Conservation (phyloP, 1,284 basidiomycete species). For the Coniferiporia sulphurascens region DNA sequence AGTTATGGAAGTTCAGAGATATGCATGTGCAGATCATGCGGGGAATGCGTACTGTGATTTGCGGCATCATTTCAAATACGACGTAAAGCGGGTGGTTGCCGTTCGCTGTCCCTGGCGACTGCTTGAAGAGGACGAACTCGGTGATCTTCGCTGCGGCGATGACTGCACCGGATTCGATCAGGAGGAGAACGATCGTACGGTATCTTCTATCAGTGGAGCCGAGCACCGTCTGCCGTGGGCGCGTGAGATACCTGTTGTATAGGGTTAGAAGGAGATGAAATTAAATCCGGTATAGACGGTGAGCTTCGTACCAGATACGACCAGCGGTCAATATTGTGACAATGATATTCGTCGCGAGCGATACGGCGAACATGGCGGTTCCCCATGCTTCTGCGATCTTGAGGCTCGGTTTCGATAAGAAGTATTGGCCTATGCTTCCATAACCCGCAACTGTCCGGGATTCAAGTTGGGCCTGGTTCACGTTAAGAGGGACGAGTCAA, state of each 20-base stretch:
- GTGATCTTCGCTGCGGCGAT: slow-evolving; percentile 3
- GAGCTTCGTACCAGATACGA: background rate
- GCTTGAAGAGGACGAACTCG: slow-evolving; percentile 6
- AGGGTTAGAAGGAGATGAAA: too few species aligned
- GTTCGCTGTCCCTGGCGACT: background rate
- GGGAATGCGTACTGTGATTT: background rate
- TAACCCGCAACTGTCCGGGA: slow-evolving; percentile 1
- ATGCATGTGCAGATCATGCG: background rate
- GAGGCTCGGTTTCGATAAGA: slow-evolving; percentile 1
- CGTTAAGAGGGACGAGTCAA: background rate
- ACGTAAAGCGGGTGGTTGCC: slow-evolving; percentile 4
- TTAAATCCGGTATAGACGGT: too few species aligned
- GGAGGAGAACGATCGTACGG: slow-evolving; percentile 2
- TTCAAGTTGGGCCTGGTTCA: background rate
- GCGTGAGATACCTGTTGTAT: background rate
- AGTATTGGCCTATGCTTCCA: slow-evolving; percentile 3
- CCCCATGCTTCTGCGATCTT: background rate
- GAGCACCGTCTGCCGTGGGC: background rate
- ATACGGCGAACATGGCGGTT: slow-evolving; percentile 1
- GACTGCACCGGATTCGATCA: slow-evolving; percentile 3
- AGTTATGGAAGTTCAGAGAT: background rate
- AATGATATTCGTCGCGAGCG: slow-evolving; percentile 4
- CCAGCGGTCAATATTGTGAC: slow-evolving; percentile 4
- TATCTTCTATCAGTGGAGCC: slow-evolving; percentile 1
- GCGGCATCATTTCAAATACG: slow-evolving; percentile 6